Evolutionary conservation across 1,284 basidiomycete species (phyloP).

Genomic region (Vanrija pseudolonga): DNA sequence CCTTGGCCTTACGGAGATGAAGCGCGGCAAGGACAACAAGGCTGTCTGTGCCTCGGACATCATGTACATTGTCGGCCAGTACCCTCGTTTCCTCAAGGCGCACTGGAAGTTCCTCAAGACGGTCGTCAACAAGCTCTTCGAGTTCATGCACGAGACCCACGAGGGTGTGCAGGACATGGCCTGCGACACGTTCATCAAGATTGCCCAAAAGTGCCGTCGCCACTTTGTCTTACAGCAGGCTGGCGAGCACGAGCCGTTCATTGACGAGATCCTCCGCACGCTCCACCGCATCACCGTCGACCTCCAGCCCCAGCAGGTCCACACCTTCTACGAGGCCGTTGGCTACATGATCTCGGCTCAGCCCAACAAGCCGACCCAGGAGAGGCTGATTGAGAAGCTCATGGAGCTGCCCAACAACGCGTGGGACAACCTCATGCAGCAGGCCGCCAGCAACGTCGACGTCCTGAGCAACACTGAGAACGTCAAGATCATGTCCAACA

Average conservation of each 20-base stretch:
- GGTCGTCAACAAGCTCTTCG: slow-evolving; percentile 99
- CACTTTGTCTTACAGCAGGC: slow-evolving; percentile 99
- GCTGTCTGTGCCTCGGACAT: slow-evolving; percentile 99
- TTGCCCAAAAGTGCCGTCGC: slow-evolving; percentile 95
- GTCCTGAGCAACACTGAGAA: slow-evolving; percentile 88
- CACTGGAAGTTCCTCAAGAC: slow-evolving; percentile 99
- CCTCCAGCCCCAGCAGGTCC: slow-evolving; percentile 89
- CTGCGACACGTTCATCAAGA: slow-evolving; percentile 99
- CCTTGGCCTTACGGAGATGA: slow-evolving; percentile 94
- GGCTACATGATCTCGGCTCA: slow-evolving; percentile 99
- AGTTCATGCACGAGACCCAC: slow-evolving; percentile 99
- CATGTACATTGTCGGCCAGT: slow-evolving; percentile 99
- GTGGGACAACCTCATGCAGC: slow-evolving; percentile 96
- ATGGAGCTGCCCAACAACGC: slow-evolving; percentile 98
- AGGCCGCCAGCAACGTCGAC: slow-evolving; percentile 89
- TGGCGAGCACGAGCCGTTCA: slow-evolving; percentile 94
- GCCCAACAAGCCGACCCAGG: slow-evolving; percentile 94
- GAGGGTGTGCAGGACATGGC: slow-evolving; percentile 99
- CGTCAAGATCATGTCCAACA: slow-evolving; percentile 95
- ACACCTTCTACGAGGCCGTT: slow-evolving; percentile 96
- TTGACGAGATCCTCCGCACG: slow-evolving; percentile 92
- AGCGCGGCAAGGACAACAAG: slow-evolving; percentile 99
- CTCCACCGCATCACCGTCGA: slow-evolving; percentile 94
- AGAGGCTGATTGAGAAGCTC: slow-evolving; percentile 87
- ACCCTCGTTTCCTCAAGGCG: slow-evolving; percentile 98